Conservation (phyloP, 805 yeast species). For the Teunomyces tritomae region DNA sequence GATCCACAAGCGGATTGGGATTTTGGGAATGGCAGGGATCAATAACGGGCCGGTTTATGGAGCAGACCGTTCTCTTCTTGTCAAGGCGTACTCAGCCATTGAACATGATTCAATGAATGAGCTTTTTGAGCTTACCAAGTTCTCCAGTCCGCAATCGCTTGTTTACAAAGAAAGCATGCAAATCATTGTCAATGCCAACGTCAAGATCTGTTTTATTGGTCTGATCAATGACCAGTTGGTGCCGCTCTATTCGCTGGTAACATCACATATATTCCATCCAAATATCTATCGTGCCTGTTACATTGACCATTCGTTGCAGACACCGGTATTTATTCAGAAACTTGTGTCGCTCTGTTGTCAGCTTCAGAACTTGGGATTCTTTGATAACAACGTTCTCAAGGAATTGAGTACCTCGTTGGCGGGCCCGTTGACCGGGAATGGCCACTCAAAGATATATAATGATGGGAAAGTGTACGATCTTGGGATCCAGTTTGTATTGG, state of each 20-base stretch:
- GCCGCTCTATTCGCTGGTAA: conserved; percentile 85
- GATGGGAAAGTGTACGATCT: conserved; percentile 81
- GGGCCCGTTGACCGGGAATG: conserved; percentile 93
- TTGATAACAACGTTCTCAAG: conserved; percentile 82
- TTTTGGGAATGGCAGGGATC: conserved; percentile 93
- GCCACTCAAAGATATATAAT: conserved; percentile 87
- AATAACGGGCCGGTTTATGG: conserved; percentile 94
- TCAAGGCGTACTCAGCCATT: conserved; percentile 85
- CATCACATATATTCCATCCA: conserved; percentile 83
- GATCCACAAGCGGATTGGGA: conserved; percentile 51
- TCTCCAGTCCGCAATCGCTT: conserved; percentile 67
- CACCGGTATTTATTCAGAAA: conserved; percentile 76
- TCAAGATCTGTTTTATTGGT: conserved; percentile 79
- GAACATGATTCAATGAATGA: conserved; percentile 86
- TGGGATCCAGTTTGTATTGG: conserved; percentile 71
- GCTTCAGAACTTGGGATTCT: conserved; percentile 70
- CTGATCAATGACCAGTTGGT: conserved; percentile 92
- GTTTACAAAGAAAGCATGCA: conserved; percentile 67
- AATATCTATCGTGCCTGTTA: conserved; percentile 86
- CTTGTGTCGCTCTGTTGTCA: conserved; percentile 72
- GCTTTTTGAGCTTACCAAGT: conserved; percentile 82
- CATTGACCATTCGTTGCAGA: conserved; percentile 74
- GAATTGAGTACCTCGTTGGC: conserved; percentile 74
- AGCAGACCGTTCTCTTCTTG: conserved; percentile 75
- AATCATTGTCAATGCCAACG: conserved; percentile 63